Conservation (phyloP, 2,329 filamentous ascomycete species). For the Lanzia echinophila region DNA sequence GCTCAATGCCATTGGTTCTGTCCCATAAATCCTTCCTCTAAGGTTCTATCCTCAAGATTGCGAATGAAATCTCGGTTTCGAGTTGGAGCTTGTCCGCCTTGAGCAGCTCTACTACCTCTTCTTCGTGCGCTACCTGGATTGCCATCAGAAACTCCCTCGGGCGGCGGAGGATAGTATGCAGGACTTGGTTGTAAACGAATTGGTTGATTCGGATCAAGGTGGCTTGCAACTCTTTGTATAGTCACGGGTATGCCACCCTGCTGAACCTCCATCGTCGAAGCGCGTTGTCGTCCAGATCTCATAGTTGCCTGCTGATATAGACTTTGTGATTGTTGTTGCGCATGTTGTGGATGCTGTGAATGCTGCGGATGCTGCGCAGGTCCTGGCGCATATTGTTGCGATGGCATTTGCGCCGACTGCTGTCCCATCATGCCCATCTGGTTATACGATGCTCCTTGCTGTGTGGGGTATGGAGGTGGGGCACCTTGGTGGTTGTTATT, state of each 20-base stretch:
- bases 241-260: conserved; percentile 87
- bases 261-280: conserved; percentile 94
- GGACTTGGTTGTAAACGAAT: conserved; percentile 93
- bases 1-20: conserved; percentile 62
- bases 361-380: conserved; percentile 43
- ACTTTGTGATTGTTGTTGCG: conserved; percentile 58
- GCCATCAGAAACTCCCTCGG: conserved; percentile 69
- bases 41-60: conserved; percentile 85
- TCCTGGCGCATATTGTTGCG: conserved; percentile 52
- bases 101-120: conserved; percentile 66
- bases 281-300: conserved; percentile 74
- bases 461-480: conserved; percentile 74
- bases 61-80: conserved; percentile 85
- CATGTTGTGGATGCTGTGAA: no score
- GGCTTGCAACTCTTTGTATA: conserved; percentile 90
- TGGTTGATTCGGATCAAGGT: conserved; percentile 88
- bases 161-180: conserved; percentile 91
- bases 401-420: conserved; percentile 56
- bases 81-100: conserved; percentile 45
- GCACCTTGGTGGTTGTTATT: conserved; percentile 43
- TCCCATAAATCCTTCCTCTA: conserved; percentile 86
- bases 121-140: conserved; percentile 55
- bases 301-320: conserved; percentile 69
- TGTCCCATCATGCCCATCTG: conserved; percentile 64
- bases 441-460: conserved; percentile 59